phyloP scores from a whole-genome alignment of 495 filamentous ascomycete genomes.

The Tricharina praecox region DNA sequence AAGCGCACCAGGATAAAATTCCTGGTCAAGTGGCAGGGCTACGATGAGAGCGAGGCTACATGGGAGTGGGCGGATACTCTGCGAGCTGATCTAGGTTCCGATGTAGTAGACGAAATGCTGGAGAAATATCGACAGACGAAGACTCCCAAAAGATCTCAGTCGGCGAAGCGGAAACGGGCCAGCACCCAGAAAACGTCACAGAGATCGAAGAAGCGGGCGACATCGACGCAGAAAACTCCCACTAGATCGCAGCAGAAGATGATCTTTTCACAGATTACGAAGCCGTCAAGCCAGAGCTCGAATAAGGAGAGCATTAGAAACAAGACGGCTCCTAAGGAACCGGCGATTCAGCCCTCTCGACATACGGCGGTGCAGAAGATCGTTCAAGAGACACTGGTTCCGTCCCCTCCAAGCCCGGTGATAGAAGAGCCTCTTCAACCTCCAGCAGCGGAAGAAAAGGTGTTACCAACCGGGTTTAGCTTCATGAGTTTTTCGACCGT shows the following conservation, averaged over 20 bases:
- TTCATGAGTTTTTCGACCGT: slow-evolving; percentile 1
- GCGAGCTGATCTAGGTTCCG: slow-evolving; percentile 7
- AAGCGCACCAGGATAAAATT: slow-evolving; percentile 11
- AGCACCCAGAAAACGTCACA: too few species aligned
- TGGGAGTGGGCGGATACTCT: slow-evolving; percentile 16
- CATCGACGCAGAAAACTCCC: neutral
- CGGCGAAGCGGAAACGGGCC: too few species aligned
- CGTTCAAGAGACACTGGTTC: too few species aligned
- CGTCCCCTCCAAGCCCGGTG: too few species aligned
- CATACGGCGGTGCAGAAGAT: too few species aligned
- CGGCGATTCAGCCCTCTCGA: neutral
- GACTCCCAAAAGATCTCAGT: neutral
- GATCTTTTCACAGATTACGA: neutral
- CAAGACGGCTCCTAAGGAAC: neutral
- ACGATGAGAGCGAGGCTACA: slow-evolving; percentile 11
- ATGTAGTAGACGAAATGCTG: slow-evolving; percentile 14
- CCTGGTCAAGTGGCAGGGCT: slow-evolving; percentile 18
- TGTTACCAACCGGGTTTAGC: neutral
- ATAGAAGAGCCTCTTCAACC: too few species aligned
- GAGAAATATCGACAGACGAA: neutral
- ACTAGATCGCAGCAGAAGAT: neutral
- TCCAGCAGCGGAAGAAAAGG: neutral
- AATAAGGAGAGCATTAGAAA: neutral
- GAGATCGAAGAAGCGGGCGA: too few species aligned
- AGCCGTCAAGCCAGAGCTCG: neutral